Base-by-base conservation (phyloP, 2,329 filamentous ascomycete genomes). In the Phialophora tarda region DNA sequence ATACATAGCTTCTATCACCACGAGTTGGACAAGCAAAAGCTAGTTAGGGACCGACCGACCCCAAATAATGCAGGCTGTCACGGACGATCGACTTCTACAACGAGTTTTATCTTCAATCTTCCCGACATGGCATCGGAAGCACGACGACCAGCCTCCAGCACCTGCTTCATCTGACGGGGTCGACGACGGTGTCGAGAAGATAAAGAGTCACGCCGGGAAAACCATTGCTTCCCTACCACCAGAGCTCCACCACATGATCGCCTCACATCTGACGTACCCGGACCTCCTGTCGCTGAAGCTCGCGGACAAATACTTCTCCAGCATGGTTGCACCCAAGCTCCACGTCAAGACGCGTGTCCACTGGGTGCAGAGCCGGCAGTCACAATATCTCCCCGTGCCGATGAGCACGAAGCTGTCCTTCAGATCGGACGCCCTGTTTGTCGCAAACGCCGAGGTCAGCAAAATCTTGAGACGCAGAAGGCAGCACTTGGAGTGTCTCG, bases 171-270 rank as follows among this genome's bases (percentile, higher is more conserved):
- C 26, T 5, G 28, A 8, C 11, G 53, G n/a, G 8, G 17, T 38
- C 28, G 4, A 34, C 57, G 17, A 8, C 12, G 3, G 7, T 28
- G n/a, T 14, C 11, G 21, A 23, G 11, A 34, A 34, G 8, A 6
- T 34, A 32, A 17, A 8, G 14, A 21, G 4, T 8, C 17, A 50
- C 23, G 3, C n/a, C 48, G n/a, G 14, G 28, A 54, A 26, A 81
- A 51, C 85, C 89, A 89, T 77, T 53, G 55, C 74, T 38, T 48
- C 59, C 12, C 73, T 78, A 3, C 77, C 77, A 11, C 70, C 74
- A 0, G 77, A 78, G 66, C 65, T 78, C 24, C 75, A 76, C 41
- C 64, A 72, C 24, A 61, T 71, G 1, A 74, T 78, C 38, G 50
- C 67, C 41, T 51, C 65, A 7, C 30, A 73, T 21, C 73, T 78